phyloP scores from a whole-genome alignment of 768 basidiomycete species.

The Paxillus rubicundulus region DNA sequence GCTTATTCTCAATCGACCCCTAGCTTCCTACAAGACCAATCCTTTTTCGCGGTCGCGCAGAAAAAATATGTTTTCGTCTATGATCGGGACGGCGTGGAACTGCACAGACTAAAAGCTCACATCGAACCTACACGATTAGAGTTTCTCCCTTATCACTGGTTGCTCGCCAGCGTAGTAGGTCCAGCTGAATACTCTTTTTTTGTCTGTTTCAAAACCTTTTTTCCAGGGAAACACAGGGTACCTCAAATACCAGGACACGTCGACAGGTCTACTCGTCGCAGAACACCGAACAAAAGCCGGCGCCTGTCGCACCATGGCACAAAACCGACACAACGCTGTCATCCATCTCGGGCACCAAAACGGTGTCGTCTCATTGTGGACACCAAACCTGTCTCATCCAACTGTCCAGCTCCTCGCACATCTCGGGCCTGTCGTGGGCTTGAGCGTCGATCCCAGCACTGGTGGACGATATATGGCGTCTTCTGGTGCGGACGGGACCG shows the following conservation, averaged over 20 bases:
- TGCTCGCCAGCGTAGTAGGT: slow-evolving; percentile 80
- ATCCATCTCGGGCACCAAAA: slow-evolving; percentile 94
- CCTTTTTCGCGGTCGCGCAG: slow-evolving; percentile 93
- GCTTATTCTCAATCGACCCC: neutral
- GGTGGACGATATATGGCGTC: slow-evolving; percentile 92
- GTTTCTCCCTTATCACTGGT: slow-evolving; percentile 94
- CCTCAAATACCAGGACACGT: slow-evolving; percentile 95
- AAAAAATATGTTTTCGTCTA: slow-evolving; percentile 96
- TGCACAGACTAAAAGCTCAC: slow-evolving; percentile 80
- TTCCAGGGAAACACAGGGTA: slow-evolving; percentile 81
- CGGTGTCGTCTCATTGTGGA: slow-evolving; percentile 95
- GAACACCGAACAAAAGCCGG: slow-evolving; percentile 92
- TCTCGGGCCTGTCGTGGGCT: slow-evolving; percentile 76
- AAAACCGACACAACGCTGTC: slow-evolving; percentile 91
- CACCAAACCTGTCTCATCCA: slow-evolving; percentile 88
- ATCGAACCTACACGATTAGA: slow-evolving; percentile 89
- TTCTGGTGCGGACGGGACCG: slow-evolving; percentile 78
- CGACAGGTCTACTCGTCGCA: slow-evolving; percentile 82
- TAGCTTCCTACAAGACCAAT: slow-evolving; percentile 90
- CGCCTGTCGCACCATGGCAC: slow-evolving; percentile 78
- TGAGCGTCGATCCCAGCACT: slow-evolving; percentile 80
- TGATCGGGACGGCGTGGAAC: slow-evolving; percentile 88
- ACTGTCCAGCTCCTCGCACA: slow-evolving; percentile 92
- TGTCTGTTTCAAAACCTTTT: neutral
- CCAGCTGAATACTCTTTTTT: neutral